Conservation (phyloP, 768 basidiomycete species). For the Calocera cornea region DNA sequence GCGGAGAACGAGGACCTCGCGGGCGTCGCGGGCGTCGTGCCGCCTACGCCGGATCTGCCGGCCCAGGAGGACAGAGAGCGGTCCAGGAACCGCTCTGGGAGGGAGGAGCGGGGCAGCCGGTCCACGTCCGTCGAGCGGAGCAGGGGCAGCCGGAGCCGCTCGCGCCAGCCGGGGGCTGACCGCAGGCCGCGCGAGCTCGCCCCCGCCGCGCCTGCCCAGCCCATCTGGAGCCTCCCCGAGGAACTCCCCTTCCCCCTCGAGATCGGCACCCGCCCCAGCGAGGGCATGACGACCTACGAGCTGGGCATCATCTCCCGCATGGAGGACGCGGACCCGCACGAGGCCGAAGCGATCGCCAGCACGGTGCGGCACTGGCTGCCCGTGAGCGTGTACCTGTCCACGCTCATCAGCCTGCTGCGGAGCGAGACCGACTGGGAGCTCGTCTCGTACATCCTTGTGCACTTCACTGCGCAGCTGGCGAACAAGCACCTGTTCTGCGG, state of each 20-base stretch:
- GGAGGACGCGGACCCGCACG: slow-evolving; percentile 12
- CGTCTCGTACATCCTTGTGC: slow-evolving; percentile 78
- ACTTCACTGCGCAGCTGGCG: slow-evolving; percentile 76
- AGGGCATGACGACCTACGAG: slow-evolving; percentile 29
- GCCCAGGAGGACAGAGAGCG: neutral
- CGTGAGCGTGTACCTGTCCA: slow-evolving; percentile 56
- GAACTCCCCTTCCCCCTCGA: slow-evolving; percentile 47
- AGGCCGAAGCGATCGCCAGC: neutral
- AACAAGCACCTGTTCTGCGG: slow-evolving; percentile 98
- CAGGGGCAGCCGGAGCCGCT: slow-evolving; percentile 5
- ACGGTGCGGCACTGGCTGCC: slow-evolving; percentile 38
- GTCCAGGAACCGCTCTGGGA: slow-evolving; percentile 3
- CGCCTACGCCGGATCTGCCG: neutral
- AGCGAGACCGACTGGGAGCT: slow-evolving; percentile 83
- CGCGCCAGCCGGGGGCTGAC: neutral
- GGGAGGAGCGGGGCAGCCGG: neutral
- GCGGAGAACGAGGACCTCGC: slow-evolving; percentile 9
- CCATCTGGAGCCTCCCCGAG: slow-evolving; percentile 61
- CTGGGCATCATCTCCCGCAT: slow-evolving; percentile 17
- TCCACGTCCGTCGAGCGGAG: slow-evolving; percentile 5
- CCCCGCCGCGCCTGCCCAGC: slow-evolving; percentile 1
- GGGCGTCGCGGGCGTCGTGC: neutral
- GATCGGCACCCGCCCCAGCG: slow-evolving; percentile 46
- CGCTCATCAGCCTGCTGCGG: slow-evolving; percentile 51
- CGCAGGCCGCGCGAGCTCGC: neutral